These are phyloP conservation scores for Triticum turgidum DNA, from an alignment of 176 grass and related monocot species.

Conservation along the genomic window DNA sequence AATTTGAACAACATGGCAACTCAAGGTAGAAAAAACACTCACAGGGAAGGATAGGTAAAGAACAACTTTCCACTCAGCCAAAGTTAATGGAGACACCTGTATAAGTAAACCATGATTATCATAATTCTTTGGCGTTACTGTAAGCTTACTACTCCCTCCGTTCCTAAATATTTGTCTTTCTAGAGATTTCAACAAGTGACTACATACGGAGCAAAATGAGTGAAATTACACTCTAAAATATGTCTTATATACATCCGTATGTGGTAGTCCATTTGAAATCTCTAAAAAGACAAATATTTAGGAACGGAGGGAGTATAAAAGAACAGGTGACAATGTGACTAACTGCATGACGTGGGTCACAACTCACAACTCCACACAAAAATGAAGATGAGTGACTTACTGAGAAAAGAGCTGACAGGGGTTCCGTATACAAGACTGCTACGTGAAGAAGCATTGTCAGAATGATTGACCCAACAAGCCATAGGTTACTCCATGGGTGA, in stretches of 20 bases:
- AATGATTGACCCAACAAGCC: constrained; percentile 92
- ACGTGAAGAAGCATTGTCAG: constrained; percentile 89
- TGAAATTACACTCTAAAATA: no score
- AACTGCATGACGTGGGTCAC: not conserved
- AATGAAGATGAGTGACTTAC: constrained; percentile 50
- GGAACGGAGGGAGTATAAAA: not conserved
- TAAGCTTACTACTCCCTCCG: not conserved
- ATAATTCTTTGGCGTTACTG: not conserved
- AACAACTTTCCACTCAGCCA: constrained; percentile 90
- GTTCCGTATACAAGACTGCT: constrained; percentile 78
- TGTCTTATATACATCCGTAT: no score
- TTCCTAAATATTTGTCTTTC: no score
- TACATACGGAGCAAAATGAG: no score
- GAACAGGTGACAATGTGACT: not conserved
- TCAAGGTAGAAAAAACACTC: constrained; percentile 50
- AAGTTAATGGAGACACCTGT: constrained; percentile 93
- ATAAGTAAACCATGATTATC: constrained; percentile 24
- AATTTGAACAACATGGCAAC: constrained; percentile 7
- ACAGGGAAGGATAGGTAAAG: constrained; percentile 94
- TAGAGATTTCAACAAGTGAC: no score
- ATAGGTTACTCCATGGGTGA: constrained; percentile 91
- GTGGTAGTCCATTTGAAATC: no score
- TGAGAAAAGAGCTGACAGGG: constrained; percentile 91
- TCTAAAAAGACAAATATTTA: no score
- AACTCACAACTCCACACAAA: not conserved